Evolutionary conservation across 23 red algal species (phyloP).

Genomic region (Agarophyton chilense): DNA sequence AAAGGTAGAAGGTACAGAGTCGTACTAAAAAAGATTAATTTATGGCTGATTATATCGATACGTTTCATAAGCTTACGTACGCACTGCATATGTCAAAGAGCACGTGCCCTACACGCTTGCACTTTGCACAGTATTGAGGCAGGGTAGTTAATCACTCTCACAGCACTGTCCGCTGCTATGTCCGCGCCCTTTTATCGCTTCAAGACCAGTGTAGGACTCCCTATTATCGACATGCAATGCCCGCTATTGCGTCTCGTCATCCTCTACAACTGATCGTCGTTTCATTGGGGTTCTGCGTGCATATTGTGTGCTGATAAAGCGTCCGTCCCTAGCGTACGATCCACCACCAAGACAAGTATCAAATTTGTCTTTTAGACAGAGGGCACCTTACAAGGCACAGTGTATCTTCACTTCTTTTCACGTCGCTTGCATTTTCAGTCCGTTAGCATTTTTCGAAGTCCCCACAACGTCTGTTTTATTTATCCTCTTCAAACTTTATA

Average conservation of each 20-base stretch:
- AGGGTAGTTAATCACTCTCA: background rate
- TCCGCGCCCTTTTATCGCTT: conserved; percentile 22
- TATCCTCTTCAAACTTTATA: background rate
- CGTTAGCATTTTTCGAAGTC: background rate
- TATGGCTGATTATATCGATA: background rate
- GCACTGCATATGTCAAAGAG: background rate
- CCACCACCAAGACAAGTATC: background rate
- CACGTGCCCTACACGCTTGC: background rate
- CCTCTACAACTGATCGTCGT: background rate
- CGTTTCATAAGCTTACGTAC: background rate
- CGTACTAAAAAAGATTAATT: too few relatives aligned
- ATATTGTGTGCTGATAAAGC: background rate
- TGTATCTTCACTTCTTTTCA: background rate
- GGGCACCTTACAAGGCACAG: background rate
- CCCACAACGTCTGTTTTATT: background rate
- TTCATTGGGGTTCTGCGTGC: background rate
- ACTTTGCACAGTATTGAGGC: too few relatives aligned
- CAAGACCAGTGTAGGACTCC: background rate
- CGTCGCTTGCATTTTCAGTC: conserved; percentile 15
- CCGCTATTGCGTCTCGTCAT: background rate
- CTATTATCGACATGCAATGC: conserved; percentile 1
- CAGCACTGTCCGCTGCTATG: background rate
- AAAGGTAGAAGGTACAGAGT: background rate
- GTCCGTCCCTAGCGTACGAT: background rate
- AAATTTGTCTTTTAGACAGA: background rate